These are phyloP conservation scores for Fusarium euwallaceae DNA, from an alignment of 2,329 filamentous ascomycete species.

Conservation along the genomic window DNA sequence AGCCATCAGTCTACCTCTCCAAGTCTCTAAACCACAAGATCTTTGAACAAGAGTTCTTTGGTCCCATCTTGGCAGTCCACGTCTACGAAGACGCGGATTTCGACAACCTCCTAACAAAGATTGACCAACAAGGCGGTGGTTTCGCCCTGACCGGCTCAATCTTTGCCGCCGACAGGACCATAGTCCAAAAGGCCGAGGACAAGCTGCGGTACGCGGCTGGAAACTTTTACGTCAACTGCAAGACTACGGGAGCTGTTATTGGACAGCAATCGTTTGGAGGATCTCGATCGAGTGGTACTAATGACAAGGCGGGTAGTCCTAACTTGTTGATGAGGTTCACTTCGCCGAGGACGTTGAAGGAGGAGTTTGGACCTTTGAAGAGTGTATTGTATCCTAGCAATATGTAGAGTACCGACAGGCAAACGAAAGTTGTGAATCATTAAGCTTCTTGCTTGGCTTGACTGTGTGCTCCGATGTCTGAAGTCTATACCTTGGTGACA, in stretches of 20 bases:
- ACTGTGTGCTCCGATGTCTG: background rate
- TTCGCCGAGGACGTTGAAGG: constrained; percentile 13
- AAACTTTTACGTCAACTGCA: constrained; percentile 88
- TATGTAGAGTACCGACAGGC: background rate
- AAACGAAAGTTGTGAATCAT: background rate
- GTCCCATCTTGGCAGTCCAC: constrained; percentile 79
- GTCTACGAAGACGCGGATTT: constrained; percentile 79
- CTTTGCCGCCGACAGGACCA: constrained; percentile 76
- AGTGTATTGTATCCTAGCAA: constrained; percentile 15
- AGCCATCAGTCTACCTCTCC: constrained; percentile 83
- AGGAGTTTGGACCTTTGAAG: constrained; percentile 9
- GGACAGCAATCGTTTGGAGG: constrained; percentile 81
- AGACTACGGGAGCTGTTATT: constrained; percentile 78
- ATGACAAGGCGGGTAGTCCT: constrained; percentile 77
- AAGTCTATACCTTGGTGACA: background rate
- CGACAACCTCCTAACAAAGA: constrained; percentile 56
- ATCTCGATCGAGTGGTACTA: constrained; percentile 74
- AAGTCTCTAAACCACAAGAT: constrained; percentile 79
- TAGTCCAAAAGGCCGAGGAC: constrained; percentile 75
- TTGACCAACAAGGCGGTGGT: constrained; percentile 77
- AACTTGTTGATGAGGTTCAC: constrained; percentile 71
- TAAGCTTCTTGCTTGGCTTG: background rate
- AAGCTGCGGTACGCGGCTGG: constrained; percentile 77
- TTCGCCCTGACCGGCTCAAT: constrained; percentile 83
- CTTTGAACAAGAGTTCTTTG: constrained; percentile 83